Conservation (phyloP, 129 eudicot genomes). For the Tanacetum coccineum region DNA sequence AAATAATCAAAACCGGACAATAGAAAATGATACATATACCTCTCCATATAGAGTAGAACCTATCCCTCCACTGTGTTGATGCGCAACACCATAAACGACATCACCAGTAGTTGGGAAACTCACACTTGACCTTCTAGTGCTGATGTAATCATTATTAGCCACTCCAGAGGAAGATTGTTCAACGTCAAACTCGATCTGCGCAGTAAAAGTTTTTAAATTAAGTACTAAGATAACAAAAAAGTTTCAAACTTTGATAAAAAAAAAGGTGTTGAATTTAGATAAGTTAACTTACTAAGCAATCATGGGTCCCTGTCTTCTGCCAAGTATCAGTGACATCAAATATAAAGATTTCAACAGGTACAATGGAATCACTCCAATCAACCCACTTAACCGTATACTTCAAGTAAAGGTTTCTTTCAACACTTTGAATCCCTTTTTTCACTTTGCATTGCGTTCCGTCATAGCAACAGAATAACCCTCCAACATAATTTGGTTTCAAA, state of each 20-base stretch:
- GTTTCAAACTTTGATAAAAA: background rate
- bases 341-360: constrained; percentile 62
- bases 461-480: constrained; percentile 70
- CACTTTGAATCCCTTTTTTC: constrained; percentile 32
- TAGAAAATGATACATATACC: constrained; percentile 25
- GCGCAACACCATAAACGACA: constrained; percentile 68
- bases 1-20: no score
- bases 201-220: background rate
- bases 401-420: constrained; percentile 45
- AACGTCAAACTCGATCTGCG: constrained; percentile 57
- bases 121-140: constrained; percentile 32
- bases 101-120: constrained; percentile 53
- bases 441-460: constrained; percentile 42
- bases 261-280: background rate
- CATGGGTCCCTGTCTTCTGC: constrained; percentile 42
- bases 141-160: constrained; percentile 28
- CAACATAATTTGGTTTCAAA: constrained; percentile 40
- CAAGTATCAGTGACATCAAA: constrained; percentile 72
- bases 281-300: constrained; percentile 46
- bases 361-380: constrained; percentile 53
- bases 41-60: constrained; percentile 51
- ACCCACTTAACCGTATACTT: constrained; percentile 72
- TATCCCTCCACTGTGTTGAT: constrained; percentile 55
- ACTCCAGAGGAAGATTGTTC: constrained; percentile 36
- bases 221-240: background rate